phyloP scores from a whole-genome alignment of 257 asterid species.

The Nicotiana tomentosiformis region DNA sequence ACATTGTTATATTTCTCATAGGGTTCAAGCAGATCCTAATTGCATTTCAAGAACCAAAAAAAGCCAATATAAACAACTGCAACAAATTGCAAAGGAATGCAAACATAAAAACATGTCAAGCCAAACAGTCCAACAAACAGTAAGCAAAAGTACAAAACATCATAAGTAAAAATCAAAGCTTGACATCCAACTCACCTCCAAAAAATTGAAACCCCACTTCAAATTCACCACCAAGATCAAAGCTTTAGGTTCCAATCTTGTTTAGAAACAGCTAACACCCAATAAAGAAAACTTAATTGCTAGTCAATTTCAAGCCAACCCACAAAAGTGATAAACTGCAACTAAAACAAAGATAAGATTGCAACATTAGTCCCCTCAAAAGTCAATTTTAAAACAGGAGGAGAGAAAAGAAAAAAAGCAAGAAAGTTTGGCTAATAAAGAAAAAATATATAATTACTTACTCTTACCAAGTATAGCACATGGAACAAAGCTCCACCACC shows the following conservation, averaged over 20 bases:
- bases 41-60: background rate
- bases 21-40: background rate
- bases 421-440: conserved; percentile 6
- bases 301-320: conserved; percentile 25
- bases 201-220: conserved; percentile 22
- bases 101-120: background rate
- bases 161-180: background rate
- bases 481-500: conserved; percentile 33
- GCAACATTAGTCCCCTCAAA: conserved; percentile 22
- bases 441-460: background rate
- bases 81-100: background rate
- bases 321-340: conserved; percentile 21
- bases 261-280: conserved; percentile 22
- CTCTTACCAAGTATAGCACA: conserved; percentile 47
- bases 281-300: conserved; percentile 14
- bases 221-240: conserved; percentile 17
- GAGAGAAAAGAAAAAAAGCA: conserved; percentile 7
- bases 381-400: conserved; percentile 24
- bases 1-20: background rate
- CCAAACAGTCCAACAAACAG: background rate
- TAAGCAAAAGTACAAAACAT: background rate
- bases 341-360: conserved; percentile 9
- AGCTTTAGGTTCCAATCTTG: conserved; percentile 6
- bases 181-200: conserved; percentile 24
- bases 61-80: background rate